A percentile compares a stretch with the other conserved stretches of the same genome.
Evolutionary conservation across 208 protist genomes (phyloP).

Genomic region (Trypanosoma rangeli): DNA sequence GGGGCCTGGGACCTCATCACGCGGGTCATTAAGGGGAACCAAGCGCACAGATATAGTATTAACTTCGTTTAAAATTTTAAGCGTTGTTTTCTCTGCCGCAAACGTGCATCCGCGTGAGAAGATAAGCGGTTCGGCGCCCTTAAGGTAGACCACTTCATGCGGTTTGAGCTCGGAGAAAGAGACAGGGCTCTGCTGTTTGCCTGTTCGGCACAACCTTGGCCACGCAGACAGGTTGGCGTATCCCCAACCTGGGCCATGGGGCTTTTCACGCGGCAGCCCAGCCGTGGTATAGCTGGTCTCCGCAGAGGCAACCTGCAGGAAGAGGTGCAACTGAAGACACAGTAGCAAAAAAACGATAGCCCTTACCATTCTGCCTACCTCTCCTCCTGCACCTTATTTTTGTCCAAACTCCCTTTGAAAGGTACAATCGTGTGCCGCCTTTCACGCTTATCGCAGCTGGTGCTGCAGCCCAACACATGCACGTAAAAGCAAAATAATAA

Average conservation of each 20-base stretch:
- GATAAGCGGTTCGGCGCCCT: constrained; percentile 32
- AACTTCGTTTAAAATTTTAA: constrained; percentile 59
- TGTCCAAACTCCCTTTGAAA: too few relatives aligned
- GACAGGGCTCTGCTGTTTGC: constrained; percentile 69
- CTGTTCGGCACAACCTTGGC: constrained; percentile 45
- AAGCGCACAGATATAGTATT: constrained; percentile 49
- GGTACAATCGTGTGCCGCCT: too few relatives aligned
- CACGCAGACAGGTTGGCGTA: constrained; percentile 53
- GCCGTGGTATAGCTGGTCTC: constrained; percentile 67
- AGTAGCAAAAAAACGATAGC: not conserved
- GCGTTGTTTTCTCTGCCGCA: constrained; percentile 39
- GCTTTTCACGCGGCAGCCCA: constrained; percentile 24
- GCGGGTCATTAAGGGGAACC: constrained; percentile 27
- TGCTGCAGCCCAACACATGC: too few relatives aligned
- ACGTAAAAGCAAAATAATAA: too few relatives aligned
- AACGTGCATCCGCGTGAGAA: constrained; percentile 69
- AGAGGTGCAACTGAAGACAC: not conserved
- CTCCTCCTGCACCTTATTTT: not conserved
- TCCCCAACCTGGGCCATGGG: constrained; percentile 34
- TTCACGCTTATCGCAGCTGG: too few relatives aligned
- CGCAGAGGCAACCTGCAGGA: not conserved
- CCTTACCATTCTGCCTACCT: not conserved
- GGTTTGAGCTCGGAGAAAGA: constrained; percentile 63
- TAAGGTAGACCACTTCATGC: constrained; percentile 36
- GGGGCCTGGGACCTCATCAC: constrained; percentile 31